Percentiles rank a stretch among this genome's conserved stretches.
phyloP scores from a whole-genome alignment of 208 protist species.

The Trypanosoma melophagium region DNA sequence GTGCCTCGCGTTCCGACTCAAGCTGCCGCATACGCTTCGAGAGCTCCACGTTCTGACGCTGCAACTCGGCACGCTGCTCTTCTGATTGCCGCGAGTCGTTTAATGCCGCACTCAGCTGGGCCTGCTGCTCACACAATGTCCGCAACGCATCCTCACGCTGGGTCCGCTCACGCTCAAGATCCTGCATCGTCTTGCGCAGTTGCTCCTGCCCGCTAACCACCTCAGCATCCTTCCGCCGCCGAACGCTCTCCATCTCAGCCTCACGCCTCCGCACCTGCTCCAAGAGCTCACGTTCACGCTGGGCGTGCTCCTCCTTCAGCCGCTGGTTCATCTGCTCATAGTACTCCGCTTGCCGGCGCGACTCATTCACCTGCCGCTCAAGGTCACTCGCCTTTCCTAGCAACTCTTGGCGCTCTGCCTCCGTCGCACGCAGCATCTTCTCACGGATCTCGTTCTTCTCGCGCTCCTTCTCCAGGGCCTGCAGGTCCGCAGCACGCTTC shows the following conservation, averaged over 20 bases:
- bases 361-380: constrained; percentile 31
- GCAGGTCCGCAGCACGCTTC: constrained; percentile 56
- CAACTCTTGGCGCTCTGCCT: constrained; percentile 35
- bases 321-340: constrained; percentile 24
- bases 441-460: constrained; percentile 50
- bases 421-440: constrained; percentile 40
- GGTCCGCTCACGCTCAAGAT: constrained; percentile 22
- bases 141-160: constrained; percentile 32
- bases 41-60: constrained; percentile 15
- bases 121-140: constrained; percentile 21
- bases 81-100: constrained; percentile 17
- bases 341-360: constrained; percentile 18
- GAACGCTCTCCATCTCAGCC: constrained; percentile 18
- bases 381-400: constrained; percentile 19
- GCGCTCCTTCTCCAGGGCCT: constrained; percentile 52
- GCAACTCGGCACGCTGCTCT: constrained; percentile 10
- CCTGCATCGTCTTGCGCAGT: constrained; percentile 12
- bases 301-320: constrained; percentile 31
- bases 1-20: constrained; percentile 3
- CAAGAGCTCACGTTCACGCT: constrained; percentile 29
- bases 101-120: constrained; percentile 10
- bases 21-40: constrained; percentile 15
- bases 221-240: constrained; percentile 24
- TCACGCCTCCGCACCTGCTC: constrained; percentile 28
- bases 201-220: constrained; percentile 18